Evolutionary conservation across 2,329 filamentous ascomycete species (phyloP).

Genomic region (Eurotiales sp.): DNA sequence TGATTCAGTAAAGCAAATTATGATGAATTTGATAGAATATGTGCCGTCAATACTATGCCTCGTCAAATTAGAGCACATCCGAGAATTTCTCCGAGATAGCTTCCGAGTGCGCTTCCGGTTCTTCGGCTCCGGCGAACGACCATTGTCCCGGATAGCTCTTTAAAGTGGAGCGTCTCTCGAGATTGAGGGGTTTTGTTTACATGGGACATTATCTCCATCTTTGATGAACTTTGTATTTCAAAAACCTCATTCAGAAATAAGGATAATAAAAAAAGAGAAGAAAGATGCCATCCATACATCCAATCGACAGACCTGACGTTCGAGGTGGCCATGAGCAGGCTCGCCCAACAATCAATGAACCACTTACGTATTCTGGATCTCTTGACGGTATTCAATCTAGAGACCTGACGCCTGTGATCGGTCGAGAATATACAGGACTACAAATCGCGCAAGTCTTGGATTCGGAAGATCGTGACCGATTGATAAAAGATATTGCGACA

Average conservation of each 20-base stretch:
- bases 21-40: too few species aligned
- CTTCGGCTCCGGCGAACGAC: not conserved
- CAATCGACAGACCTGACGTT: too few species aligned
- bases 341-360: slow-evolving; percentile 24
- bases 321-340: slow-evolving; percentile 22
- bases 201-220: not conserved
- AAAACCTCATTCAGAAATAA: too few species aligned
- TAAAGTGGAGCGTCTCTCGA: not conserved
- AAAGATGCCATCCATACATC: not conserved
- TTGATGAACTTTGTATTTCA: not conserved
- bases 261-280: not conserved
- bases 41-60: too few species aligned
- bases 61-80: too few species aligned
- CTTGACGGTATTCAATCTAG: slow-evolving; percentile 30
- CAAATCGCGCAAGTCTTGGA: slow-evolving; percentile 51
- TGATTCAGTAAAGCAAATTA: too few species aligned
- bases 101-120: too few species aligned
- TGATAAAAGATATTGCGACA: slow-evolving; percentile 63
- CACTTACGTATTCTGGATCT: slow-evolving; percentile 40
- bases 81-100: slow-evolving; percentile 2
- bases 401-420: slow-evolving; percentile 32
- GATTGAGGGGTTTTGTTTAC: not conserved
- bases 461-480: slow-evolving; percentile 58
- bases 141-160: not conserved
- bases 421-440: slow-evolving; percentile 33